Evolutionary conservation across 345 rosid species (phyloP).

Genomic region (Durio zibethinus): DNA sequence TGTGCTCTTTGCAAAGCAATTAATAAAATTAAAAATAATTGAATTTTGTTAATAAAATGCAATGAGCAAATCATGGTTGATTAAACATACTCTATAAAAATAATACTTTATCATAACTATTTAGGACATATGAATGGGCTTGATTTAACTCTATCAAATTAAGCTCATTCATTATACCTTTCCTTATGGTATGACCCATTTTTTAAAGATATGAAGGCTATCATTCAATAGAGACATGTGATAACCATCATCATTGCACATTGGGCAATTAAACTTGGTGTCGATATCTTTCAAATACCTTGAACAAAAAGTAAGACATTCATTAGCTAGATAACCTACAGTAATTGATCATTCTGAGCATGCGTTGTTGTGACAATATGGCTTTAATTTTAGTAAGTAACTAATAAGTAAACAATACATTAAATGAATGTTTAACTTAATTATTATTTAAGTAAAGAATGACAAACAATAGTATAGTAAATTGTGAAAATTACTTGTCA

Average conservation of each 20-base stretch:
- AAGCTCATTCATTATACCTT: no score
- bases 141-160: not conserved
- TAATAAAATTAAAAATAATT: no score
- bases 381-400: not conserved
- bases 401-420: not conserved
- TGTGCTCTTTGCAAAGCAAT: no score
- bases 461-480: no score
- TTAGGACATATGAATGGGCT: not conserved
- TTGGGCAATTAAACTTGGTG: not conserved
- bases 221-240: not conserved
- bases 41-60: no score
- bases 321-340: not conserved
- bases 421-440: no score
- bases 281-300: not conserved
- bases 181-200: not conserved
- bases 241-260: not conserved
- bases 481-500: not conserved
- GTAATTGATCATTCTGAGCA: not conserved
- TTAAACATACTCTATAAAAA: not conserved
- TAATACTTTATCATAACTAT: not conserved
- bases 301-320: not conserved
- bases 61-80: no score
- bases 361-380: not conserved
- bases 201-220: not conserved
- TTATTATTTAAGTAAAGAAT: no score